Evolutionary conservation across 2,329 filamentous ascomycete genomes (phyloP).

Genomic region (Hymenoscyphus fructigenus): DNA sequence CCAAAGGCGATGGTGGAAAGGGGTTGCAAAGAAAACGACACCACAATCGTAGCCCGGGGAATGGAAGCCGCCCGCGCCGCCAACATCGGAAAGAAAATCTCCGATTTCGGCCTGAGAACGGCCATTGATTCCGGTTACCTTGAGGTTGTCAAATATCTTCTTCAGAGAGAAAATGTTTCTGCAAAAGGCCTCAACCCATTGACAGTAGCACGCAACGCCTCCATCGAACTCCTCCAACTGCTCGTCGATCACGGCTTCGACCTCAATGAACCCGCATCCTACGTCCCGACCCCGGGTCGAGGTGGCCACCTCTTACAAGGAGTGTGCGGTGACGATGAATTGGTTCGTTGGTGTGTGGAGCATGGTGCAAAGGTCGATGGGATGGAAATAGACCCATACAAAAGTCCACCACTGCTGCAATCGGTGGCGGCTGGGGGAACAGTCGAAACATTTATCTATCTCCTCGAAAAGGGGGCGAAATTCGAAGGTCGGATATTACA

Average conservation of each 20-base stretch:
- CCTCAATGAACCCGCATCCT: background rate
- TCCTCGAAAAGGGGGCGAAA: background rate
- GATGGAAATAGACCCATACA: background rate
- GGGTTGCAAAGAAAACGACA: constrained; percentile 2
- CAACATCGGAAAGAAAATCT: background rate
- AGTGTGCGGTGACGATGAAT: background rate
- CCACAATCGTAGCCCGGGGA: background rate
- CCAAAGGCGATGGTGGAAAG: background rate
- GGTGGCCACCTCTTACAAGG: constrained; percentile 2
- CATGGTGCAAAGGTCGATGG: constrained; percentile 8
- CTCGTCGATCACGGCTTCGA: constrained; percentile 6
- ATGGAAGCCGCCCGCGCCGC: background rate
- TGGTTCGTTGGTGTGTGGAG: constrained; percentile 6
- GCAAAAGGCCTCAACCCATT: background rate
- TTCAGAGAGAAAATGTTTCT: background rate
- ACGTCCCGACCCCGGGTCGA: background rate
- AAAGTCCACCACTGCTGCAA: constrained; percentile 3
- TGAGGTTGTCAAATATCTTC: background rate
- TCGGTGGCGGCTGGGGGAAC: background rate
- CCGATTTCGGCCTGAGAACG: background rate
- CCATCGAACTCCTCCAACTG: constrained; percentile 3
- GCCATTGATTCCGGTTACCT: background rate
- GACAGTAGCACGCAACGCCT: background rate
- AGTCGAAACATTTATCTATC: background rate
- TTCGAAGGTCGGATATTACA: constrained; percentile 1